Percentiles rank a stretch among this genome's conserved stretches.
Evolutionary conservation across 768 basidiomycete genomes (phyloP).

Genomic region (Amanita muscaria): DNA sequence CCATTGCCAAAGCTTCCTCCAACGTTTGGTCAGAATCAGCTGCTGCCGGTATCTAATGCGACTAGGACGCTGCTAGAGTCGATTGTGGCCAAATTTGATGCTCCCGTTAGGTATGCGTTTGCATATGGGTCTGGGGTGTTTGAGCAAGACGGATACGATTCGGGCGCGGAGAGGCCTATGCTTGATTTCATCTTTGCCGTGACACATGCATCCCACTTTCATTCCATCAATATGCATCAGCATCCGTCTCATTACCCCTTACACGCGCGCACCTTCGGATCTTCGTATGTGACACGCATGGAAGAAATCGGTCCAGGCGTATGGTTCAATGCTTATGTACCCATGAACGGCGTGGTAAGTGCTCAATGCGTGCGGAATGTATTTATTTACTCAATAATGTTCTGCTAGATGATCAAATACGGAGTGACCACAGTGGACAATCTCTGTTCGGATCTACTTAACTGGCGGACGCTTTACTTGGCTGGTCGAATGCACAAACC

Average conservation of each 20-base stretch:
- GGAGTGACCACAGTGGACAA: slow-evolving; percentile 89
- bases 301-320: slow-evolving; percentile 77
- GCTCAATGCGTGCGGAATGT: neutral
- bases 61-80: slow-evolving; percentile 73
- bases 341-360: slow-evolving; percentile 77
- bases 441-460: slow-evolving; percentile 81
- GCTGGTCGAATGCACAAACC: slow-evolving; percentile 98
- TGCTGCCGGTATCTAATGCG: slow-evolving; percentile 69
- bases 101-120: slow-evolving; percentile 93
- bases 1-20: slow-evolving; percentile 52
- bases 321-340: slow-evolving; percentile 93
- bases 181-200: slow-evolving; percentile 97
- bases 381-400: slow-evolving; percentile 7
- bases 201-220: slow-evolving; percentile 87
- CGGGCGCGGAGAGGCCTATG: slow-evolving; percentile 50
- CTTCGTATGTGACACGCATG: slow-evolving; percentile 68
- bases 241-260: slow-evolving; percentile 87
- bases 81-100: slow-evolving; percentile 74
- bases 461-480: slow-evolving; percentile 90
- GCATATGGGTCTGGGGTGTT: slow-evolving; percentile 97
- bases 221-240: slow-evolving; percentile 91
- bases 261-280: slow-evolving; percentile 78
- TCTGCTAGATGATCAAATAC: slow-evolving; percentile 81
- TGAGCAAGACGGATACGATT: slow-evolving; percentile 74
- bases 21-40: slow-evolving; percentile 73